Evolutionary conservation across 768 basidiomycete species (phyloP).

Genomic region (Paxillus involutus): DNA sequence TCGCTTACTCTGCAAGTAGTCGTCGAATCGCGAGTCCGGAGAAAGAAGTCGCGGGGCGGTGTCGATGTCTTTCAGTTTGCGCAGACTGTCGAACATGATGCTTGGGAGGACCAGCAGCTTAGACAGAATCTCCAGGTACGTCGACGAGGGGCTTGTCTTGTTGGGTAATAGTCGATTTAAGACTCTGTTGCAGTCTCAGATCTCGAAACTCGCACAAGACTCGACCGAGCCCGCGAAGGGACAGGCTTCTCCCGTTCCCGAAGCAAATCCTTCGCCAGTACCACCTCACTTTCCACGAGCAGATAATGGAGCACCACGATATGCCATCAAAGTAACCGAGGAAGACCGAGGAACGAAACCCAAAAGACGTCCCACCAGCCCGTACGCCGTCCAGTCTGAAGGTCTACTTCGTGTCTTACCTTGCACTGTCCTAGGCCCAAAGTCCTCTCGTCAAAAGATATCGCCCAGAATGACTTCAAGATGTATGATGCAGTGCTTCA

Average conservation of each 20-base stretch:
- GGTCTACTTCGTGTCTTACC: not conserved
- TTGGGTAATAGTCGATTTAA: too few relatives aligned
- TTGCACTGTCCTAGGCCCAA: constrained; percentile 45
- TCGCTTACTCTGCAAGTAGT: constrained; percentile 38
- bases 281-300: constrained; percentile 25
- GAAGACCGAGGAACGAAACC: constrained; percentile 2
- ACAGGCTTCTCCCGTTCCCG: constrained; percentile 15
- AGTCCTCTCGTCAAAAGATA: constrained; percentile 52
- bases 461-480: constrained; percentile 48
- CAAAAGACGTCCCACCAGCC: constrained; percentile 37
- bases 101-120: constrained; percentile 61
- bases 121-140: constrained; percentile 65
- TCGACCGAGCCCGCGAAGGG: constrained; percentile 19
- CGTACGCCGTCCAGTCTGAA: constrained; percentile 33
- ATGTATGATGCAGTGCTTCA: constrained; percentile 73
- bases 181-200: constrained; percentile 45
- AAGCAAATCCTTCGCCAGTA: constrained; percentile 6
- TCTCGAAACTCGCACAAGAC: constrained; percentile 52
- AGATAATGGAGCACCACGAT: constrained; percentile 46
- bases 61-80: constrained; percentile 77
- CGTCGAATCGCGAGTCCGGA: constrained; percentile 57
- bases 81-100: constrained; percentile 69
- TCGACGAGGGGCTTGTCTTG: not conserved
- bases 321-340: constrained; percentile 42
- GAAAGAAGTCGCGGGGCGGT: constrained; percentile 59